Evolutionary conservation across 2,329 filamentous ascomycete genomes (phyloP).

Genomic region (Penicillium verrucosum): DNA sequence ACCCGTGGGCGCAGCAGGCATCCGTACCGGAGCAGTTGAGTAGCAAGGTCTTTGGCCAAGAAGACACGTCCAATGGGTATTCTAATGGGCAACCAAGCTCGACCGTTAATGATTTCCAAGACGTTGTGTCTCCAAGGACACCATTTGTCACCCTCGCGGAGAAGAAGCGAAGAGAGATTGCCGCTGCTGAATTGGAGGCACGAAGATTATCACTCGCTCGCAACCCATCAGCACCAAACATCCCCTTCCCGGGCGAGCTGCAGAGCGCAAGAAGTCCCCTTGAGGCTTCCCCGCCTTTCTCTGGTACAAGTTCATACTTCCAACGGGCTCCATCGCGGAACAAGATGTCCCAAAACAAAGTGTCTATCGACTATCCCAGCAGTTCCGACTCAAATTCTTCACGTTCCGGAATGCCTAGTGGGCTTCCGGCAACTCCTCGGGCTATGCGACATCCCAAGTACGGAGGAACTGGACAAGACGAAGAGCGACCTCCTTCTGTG

Average conservation of each 20-base stretch:
- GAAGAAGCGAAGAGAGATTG: conserved; percentile 67
- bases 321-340: conserved; percentile 33
- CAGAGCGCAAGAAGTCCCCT: conserved; percentile 41
- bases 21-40: conserved; percentile 23
- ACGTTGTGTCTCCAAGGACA: conserved; percentile 21
- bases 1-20: conserved; percentile 20
- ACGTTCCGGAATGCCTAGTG: conserved; percentile 56
- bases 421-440: conserved; percentile 85
- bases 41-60: conserved; percentile 11
- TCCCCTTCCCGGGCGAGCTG: conserved; percentile 67
- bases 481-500: conserved; percentile 52
- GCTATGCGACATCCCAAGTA: conserved; percentile 82
- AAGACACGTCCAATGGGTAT: conserved; percentile 4
- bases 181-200: conserved; percentile 83
- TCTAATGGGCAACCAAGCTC: conserved; percentile 8
- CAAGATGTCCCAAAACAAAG: conserved; percentile 33
- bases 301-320: conserved; percentile 31
- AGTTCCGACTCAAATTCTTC: conserved; percentile 41
- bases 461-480: conserved; percentile 41
- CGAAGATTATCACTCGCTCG: conserved; percentile 78
- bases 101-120: conserved; percentile 23
- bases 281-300: conserved; percentile 43
- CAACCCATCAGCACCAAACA: conserved; percentile 73
- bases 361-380: conserved; percentile 40
- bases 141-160: conserved; percentile 52